Evolutionary conservation across 345 rosid species (phyloP).

Genomic region (Anastatica hierochuntica): DNA sequence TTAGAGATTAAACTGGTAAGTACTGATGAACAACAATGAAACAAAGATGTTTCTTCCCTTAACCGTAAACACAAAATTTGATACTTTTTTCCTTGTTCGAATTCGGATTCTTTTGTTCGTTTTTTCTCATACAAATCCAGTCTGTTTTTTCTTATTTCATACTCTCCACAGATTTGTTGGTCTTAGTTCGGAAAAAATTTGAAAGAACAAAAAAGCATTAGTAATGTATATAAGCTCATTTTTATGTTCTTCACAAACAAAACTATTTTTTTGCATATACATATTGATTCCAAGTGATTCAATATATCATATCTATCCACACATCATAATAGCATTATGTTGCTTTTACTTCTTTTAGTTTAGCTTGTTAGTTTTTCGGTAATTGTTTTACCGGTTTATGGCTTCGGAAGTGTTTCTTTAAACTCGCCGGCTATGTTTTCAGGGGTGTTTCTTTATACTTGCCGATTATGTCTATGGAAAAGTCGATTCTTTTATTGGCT

Average conservation of each 20-base stretch:
- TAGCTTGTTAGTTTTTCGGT: too few species aligned
- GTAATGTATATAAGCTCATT: slow-evolving; percentile 27
- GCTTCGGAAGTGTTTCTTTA: too few species aligned
- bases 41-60: slow-evolving; percentile 24
- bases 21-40: slow-evolving; percentile 28
- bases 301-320: neutral
- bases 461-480: too few species aligned
- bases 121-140: slow-evolving; percentile 1
- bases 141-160: slow-evolving; percentile 3
- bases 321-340: too few species aligned
- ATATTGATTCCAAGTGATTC: neutral
- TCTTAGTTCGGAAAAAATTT: neutral
- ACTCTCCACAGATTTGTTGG: slow-evolving; percentile 8
- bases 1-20: slow-evolving; percentile 66
- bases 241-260: slow-evolving; percentile 4
- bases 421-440: too few species aligned
- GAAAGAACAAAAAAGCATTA: neutral
- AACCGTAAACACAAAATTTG: slow-evolving; percentile 15
- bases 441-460: too few species aligned
- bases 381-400: too few species aligned
- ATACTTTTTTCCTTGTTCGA: neutral
- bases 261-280: too few species aligned
- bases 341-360: too few species aligned
- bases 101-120: neutral
- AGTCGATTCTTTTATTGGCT: too few species aligned